These are phyloP conservation scores for Orbilia javanica DNA, from an alignment of 2,329 filamentous ascomycete genomes.

Conservation along the genomic window DNA sequence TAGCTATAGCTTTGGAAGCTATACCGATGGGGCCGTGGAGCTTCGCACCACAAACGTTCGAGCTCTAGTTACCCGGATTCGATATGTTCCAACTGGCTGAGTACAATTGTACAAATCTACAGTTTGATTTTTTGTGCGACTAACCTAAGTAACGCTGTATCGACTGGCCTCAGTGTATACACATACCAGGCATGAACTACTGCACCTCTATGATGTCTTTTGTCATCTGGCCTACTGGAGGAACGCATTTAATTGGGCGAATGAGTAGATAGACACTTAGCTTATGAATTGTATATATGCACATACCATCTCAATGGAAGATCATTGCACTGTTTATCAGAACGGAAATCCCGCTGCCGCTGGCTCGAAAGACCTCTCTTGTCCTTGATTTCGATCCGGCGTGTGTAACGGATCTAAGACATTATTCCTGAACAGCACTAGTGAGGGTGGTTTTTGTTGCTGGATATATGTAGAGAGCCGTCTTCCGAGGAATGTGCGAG, in stretches of 20 bases:
- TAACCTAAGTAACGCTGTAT: not conserved
- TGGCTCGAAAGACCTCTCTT: not conserved
- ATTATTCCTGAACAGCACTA: conserved; percentile 7
- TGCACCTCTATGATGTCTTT: not conserved
- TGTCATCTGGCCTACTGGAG: not conserved
- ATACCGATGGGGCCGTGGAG: not conserved
- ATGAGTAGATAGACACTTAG: no score
- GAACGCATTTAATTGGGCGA: no score
- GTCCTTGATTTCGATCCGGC: conserved; percentile 1
- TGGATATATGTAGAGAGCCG: not conserved
- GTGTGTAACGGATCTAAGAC: conserved; percentile 37
- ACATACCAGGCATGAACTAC: no score
- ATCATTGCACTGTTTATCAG: no score
- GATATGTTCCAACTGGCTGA: no score
- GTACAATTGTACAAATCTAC: not conserved
- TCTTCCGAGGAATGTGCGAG: conserved; percentile 14
- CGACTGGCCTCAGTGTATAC: no score
- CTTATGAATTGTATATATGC: not conserved
- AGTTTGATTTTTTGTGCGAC: not conserved
- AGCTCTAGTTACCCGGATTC: no score
- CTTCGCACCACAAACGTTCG: not conserved
- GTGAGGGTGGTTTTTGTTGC: no score
- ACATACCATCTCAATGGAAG: conserved; percentile 5
- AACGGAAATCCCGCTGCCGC: not conserved
- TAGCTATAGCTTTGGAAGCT: no score